Evolutionary conservation across 352 stramenopile genomes (phyloP), one percentile per base, ranked within the genome.

Genomic region (Phytophthora pluvialis): DNA sequence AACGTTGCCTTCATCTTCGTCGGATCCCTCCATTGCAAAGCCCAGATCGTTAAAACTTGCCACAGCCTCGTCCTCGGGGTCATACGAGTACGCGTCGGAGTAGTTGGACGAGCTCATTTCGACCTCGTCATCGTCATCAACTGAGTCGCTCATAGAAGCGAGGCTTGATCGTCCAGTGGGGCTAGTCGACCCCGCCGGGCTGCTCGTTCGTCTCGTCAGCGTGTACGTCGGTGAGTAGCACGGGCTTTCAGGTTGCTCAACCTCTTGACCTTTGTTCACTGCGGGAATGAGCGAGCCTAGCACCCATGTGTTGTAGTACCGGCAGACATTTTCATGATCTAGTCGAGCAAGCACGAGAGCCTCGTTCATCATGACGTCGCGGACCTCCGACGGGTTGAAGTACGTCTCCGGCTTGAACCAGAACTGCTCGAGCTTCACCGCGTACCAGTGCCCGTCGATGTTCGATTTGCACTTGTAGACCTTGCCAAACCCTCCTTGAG

Each of bases 281-380:
- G 86, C 72, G 2, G 85, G 77, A 13, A 93, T 82, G 15, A 94
- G 65, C 9, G 75, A 90, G 15, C 80, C 83, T 11, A 82, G 74
- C 35, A 94, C 83, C 86, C 86, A 94, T 25, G 86, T 91, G 56
- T 91, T 88, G 73, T 83, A 94, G 72, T 98, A 98, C 6, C 95
- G 78, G 28, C 97, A 97, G 40, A 98, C 96, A 62, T 98, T 97
- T 60, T 98, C 94, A 49, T 98, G 94, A 43, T 94, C 91, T 18
- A 98, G 88, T 5, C 90, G 70, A 9, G 92, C 93, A 60, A 98
- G 87, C 6, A 93, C 94, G 1, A 94, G 86, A 3, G 97, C 94
- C 63, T 98, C 95, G 52, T 97, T 93, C 62, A 97, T 82, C 51
- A 98, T 86, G 50, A 97, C 97, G 61, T 90, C 78, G 49, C 97